These are phyloP conservation scores for Penicillium sp. DNA, from an alignment of 2,329 filamentous ascomycete genomes.

Conservation along the genomic window DNA sequence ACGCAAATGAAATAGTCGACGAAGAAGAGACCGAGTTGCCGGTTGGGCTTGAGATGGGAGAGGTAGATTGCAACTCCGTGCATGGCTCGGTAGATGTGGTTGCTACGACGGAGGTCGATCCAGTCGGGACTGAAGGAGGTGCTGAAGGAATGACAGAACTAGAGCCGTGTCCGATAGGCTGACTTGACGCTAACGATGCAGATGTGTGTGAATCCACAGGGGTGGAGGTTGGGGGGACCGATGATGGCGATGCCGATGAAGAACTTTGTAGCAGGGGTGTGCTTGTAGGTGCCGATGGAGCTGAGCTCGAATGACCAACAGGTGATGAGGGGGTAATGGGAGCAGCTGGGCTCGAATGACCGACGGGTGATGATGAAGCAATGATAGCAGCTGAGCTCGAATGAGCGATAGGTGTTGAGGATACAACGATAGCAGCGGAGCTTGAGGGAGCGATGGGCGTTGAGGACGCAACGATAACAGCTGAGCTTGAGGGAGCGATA, in stretches of 20 bases:
- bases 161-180: neutral
- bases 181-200: neutral
- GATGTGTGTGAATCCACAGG: neutral
- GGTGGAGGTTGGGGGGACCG: neutral
- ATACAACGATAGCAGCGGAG: too few species aligned
- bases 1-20: neutral
- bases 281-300: neutral
- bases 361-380: neutral
- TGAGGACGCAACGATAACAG: too few species aligned
- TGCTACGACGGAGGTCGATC: neutral
- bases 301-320: neutral
- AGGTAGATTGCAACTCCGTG: conserved; percentile 4
- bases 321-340: neutral
- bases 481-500: too few species aligned
- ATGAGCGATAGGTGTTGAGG: too few species aligned
- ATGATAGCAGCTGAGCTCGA: neutral
- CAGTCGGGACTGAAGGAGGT: conserved; percentile 1
- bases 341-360: neutral
- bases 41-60: neutral
- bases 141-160: neutral
- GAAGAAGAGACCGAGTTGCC: neutral
- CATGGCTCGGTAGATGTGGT: neutral
- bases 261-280: neutral
- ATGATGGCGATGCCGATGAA: neutral
- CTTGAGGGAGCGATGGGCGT: too few species aligned